These are phyloP conservation scores for Spencermartinsiella europaea DNA, from an alignment of 805 yeast species.

Conservation along the genomic window DNA sequence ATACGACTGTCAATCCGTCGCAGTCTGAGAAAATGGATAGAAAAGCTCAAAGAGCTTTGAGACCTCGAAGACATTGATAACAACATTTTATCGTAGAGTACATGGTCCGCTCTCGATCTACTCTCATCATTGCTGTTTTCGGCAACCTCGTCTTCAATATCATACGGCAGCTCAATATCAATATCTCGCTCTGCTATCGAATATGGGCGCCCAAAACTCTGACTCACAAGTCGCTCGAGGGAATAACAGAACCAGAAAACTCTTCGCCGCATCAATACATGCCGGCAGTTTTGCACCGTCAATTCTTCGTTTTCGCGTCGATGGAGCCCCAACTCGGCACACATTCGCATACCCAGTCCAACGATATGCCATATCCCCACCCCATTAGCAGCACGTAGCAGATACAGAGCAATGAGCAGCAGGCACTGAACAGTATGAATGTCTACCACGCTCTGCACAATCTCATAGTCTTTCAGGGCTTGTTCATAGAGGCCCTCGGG, in stretches of 20 bases:
- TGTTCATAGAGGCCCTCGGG: conserved; percentile 2
- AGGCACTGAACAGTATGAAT: conserved; percentile 8
- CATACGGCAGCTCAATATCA: conserved; percentile 8
- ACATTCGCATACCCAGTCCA: conserved; percentile 70
- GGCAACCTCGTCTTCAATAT: conserved; percentile 8
- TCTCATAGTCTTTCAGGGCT: conserved; percentile 4
- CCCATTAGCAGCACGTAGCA: conserved; percentile 33
- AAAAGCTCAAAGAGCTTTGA: conserved; percentile 34
- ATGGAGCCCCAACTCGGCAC: conserved; percentile 81
- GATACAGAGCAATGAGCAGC: conserved; percentile 2
- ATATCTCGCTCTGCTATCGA: conserved; percentile 9
- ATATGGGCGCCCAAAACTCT: conserved; percentile 43
- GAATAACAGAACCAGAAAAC: conserved; percentile 85
- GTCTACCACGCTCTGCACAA: neutral
- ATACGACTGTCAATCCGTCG: conserved; percentile 25
- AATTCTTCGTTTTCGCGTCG: conserved; percentile 40
- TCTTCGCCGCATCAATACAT: conserved; percentile 62
- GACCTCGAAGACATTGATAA: too few species aligned
- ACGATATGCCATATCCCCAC: conserved; percentile 88
- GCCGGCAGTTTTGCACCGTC: conserved; percentile 40
- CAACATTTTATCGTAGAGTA: neutral
- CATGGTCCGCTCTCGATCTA: neutral
- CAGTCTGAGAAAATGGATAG: conserved; percentile 51
- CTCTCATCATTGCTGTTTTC: conserved; percentile 3
- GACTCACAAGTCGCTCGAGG: conserved; percentile 77